Base-by-base conservation (phyloP, 768 basidiomycete genomes). In the Kwoniella botswanensis region DNA sequence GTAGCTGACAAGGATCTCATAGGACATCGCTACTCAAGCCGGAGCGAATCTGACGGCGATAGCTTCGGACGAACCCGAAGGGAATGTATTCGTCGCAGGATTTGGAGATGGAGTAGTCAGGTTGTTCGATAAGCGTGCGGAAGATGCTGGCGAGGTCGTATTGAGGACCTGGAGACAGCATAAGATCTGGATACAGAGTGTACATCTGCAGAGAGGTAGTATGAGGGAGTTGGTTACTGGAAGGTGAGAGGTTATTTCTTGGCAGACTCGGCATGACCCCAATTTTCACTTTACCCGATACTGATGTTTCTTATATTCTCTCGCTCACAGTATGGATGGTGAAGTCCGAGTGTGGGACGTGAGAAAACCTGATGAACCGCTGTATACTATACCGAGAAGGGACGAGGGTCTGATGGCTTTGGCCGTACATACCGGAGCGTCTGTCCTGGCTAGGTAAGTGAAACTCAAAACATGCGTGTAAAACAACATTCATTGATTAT, bases 41-140 rank as follows among this genome's bases (percentile, higher is more conserved):
- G 92, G 95, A 54, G 92, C 93, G 71, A 93, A 94, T 54, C 88
- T 95, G 13, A 98, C 97, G 0, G 87, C 92, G 0, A 89, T 99
- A 60, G 86, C 88, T 2, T 92, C 91, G 11, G 94, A 97, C 73
- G 86, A 88, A 56, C 89, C 89, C 15, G 87, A 89, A 0, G 89
- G 91, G 18, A 89, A 92, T 68, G 90, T 90, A 2, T 94, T 98
- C 83, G 86, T 92, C 15, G 92, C 93, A 10, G 90, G 94, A 68
- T 98, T 98, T 82, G 97, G 92, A 17, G 94, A 98, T 82, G 97
- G 97, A 12, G 87, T 87, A 4, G 88, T 98, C 63, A 90, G 92
- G 76, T 86, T 97, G 2, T 98, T 94, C 84, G 97, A 99, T 85
- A 90, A 92, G 43, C 89, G 97, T n/a, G 83, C 93, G 13, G 90